phyloP scores from a whole-genome alignment of 495 filamentous ascomycete species.

The Lophiostoma macrostomum region DNA sequence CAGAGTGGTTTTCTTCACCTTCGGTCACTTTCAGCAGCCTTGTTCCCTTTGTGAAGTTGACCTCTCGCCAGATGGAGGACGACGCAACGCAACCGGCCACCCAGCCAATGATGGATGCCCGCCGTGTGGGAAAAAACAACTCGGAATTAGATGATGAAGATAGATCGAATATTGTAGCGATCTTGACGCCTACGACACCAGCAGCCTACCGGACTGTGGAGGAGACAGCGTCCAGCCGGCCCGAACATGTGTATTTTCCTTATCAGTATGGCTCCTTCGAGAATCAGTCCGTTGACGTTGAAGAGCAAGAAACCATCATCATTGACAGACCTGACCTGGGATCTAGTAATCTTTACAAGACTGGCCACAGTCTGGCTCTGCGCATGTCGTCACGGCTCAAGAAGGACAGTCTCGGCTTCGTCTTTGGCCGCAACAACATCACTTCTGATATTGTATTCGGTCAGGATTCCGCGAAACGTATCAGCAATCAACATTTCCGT shows the following conservation, averaged over 20 bases:
- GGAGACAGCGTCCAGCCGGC: slow-evolving; percentile 47
- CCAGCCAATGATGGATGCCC: slow-evolving; percentile 75
- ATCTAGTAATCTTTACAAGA: slow-evolving; percentile 3
- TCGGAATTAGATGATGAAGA: slow-evolving; percentile 78
- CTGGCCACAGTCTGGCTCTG: slow-evolving; percentile 65
- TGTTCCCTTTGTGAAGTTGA: too few relatives aligned
- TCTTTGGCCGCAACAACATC: slow-evolving; percentile 73
- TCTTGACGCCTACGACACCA: slow-evolving; percentile 75
- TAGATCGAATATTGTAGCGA: slow-evolving; percentile 81
- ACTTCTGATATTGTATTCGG: slow-evolving; percentile 67
- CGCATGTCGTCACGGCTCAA: slow-evolving; percentile 70
- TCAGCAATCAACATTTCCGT: slow-evolving; percentile 90
- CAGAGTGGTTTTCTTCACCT: too few relatives aligned
- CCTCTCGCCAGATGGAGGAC: slow-evolving; percentile 38
- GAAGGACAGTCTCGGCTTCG: slow-evolving; percentile 65
- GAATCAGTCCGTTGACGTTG: slow-evolving; percentile 43
- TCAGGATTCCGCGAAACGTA: slow-evolving; percentile 54
- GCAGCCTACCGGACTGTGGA: slow-evolving; percentile 66
- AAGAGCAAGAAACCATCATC: slow-evolving; percentile 54
- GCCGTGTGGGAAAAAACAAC: slow-evolving; percentile 68
- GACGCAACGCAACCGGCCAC: slow-evolving; percentile 65
- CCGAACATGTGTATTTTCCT: slow-evolving; percentile 57
- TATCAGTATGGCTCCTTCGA: slow-evolving; percentile 16
- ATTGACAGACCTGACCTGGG: slow-evolving; percentile 16
- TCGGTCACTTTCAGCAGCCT: not conserved